Evolutionary conservation across 768 basidiomycete genomes (phyloP).

Genomic region (Leccinum boreale): DNA sequence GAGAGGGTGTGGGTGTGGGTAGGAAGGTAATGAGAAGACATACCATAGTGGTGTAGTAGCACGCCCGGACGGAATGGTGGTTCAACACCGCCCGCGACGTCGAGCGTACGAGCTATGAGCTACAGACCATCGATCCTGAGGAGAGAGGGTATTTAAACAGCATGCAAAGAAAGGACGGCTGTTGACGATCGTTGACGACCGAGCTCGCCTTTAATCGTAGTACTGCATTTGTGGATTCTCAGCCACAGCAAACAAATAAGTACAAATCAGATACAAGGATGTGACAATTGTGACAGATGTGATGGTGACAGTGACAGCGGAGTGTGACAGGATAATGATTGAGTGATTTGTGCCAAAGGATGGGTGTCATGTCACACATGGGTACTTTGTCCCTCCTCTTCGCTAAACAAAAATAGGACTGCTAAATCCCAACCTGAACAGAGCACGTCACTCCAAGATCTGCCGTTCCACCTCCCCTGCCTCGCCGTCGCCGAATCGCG

Average conservation of each 20-base stretch:
- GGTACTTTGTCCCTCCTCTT: conserved; percentile 10
- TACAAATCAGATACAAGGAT: conserved; percentile 7
- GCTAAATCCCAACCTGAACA: too few species aligned
- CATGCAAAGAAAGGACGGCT: conserved; percentile 37
- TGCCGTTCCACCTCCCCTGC: neutral
- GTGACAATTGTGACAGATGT: conserved; percentile 1
- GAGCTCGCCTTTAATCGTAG: conserved; percentile 26
- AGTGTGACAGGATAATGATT: conserved; percentile 8
- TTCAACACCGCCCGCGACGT: conserved; percentile 56
- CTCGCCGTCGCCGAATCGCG: neutral
- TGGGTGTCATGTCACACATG: neutral
- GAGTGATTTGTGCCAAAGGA: conserved; percentile 34
- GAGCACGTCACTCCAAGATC: neutral
- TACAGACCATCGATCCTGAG: conserved; percentile 26
- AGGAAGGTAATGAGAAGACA: conserved; percentile 5
- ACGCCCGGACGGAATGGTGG: conserved; percentile 36
- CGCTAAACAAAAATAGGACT: neutral
- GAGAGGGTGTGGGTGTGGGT: conserved; percentile 3
- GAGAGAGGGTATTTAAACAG: conserved; percentile 42
- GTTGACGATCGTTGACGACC: conserved; percentile 52
- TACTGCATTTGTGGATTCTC: conserved; percentile 11
- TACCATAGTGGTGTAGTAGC: conserved; percentile 36
- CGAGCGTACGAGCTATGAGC: conserved; percentile 49
- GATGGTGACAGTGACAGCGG: conserved; percentile 10
- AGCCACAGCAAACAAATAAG: conserved; percentile 27